Evolutionary conservation across 257 asterid species (phyloP), one percentile per base, ranked within the genome.

Genomic region (Solanum lycopersicoides): DNA sequence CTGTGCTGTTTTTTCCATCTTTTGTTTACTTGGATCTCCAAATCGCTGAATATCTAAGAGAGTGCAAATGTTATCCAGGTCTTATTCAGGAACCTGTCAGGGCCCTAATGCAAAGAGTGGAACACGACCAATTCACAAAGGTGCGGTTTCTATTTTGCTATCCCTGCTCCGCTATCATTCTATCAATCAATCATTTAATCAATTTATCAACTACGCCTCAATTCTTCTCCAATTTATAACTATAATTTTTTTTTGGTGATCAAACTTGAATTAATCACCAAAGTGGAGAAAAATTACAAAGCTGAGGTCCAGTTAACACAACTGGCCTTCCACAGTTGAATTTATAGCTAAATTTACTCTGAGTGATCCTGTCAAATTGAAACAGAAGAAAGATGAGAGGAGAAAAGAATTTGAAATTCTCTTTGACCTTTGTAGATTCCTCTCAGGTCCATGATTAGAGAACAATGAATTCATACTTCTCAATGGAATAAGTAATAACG

Each of bases 61-160:
- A 73, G 35, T 88, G 83, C 63, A 66, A n/a, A 37, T 23, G 77
- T 44, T 83, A 87, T 90, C 89, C 95, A 97, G 99, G 96, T 83
- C 97, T 97, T 39, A 95, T 95, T 83, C 89, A 89, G 86, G 98
- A 96, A 91, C 89, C 99, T 88, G 95, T 95, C 86, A 94, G 96
- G 91, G 94, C 86, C 87, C 88, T 96, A 87, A 96, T 97, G 96
- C 91, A 97, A 89, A 93, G 89, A 87, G 92, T 92, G 87, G 99
- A 97, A 91, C 92, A 94, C 2, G 94, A 89, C 88, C 95, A 92
- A 83, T 93, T 95, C 88, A 83, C 94, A 83, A 96, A 92, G 96
- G 99, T 97, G 91, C 42, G 88, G 83, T 88, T 80, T 75, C 25
- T 85, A 37, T 82, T 28, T 9, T 34, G 82, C 87, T 59, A 63